Percentiles rank a stretch among this genome's conserved stretches.
Conservation (phyloP, 129 eudicot species). For the Logfia minima region DNA sequence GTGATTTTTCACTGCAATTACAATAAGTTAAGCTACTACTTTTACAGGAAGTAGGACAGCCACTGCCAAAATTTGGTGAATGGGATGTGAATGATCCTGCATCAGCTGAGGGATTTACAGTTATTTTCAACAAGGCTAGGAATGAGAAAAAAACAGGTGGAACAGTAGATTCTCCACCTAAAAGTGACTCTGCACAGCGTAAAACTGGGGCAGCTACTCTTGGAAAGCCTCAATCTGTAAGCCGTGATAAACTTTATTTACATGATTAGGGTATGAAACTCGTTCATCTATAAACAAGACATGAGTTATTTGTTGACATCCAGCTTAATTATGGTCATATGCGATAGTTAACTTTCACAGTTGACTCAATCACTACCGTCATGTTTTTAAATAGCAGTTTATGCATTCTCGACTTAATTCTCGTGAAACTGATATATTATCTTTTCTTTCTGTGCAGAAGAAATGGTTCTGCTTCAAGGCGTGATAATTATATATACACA, state of each 20-base stretch:
- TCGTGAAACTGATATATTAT: constrained; percentile 9
- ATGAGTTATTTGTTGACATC: background rate
- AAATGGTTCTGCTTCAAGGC: constrained; percentile 72
- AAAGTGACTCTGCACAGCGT: constrained; percentile 35
- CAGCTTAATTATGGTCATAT: background rate
- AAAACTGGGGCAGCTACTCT: constrained; percentile 43
- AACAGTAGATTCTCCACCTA: constrained; percentile 55
- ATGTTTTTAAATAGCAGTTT: background rate
- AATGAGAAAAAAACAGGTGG: constrained; percentile 71
- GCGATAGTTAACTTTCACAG: background rate
- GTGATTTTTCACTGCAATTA: background rate
- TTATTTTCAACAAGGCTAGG: constrained; percentile 70
- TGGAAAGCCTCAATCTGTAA: constrained; percentile 76
- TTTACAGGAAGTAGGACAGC: constrained; percentile 68
- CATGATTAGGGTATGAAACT: constrained; percentile 22
- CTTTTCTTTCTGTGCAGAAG: constrained; percentile 48
- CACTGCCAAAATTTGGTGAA: constrained; percentile 83
- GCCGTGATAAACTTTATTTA: constrained; percentile 14
- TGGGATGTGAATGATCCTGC: constrained; percentile 91
- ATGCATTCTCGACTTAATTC: constrained; percentile 6
- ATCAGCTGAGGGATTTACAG: constrained; percentile 78
- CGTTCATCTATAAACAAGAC: background rate
- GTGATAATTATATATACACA: constrained; percentile 21
- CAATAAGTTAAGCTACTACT: constrained; percentile 1
- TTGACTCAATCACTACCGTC: background rate